Conservation (phyloP, 1,139 yeast genomes). For the Suhomyces wounanorum region DNA sequence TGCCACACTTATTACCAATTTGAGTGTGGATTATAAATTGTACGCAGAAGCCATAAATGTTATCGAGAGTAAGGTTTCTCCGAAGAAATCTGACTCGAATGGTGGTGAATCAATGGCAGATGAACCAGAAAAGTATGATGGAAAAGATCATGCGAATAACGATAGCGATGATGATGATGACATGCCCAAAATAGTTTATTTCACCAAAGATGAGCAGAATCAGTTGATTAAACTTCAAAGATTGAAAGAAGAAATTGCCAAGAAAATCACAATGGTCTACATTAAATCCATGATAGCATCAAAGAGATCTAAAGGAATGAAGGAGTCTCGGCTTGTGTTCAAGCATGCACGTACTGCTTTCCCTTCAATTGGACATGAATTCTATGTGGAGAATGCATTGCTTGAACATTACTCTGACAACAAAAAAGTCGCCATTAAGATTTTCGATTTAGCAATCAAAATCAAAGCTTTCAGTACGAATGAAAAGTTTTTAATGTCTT, state of each 20-base stretch:
- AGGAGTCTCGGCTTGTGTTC: slow-evolving; percentile 71
- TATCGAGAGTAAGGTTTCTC: slow-evolving; percentile 21
- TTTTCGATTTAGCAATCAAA: slow-evolving; percentile 69
- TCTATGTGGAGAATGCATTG: slow-evolving; percentile 80
- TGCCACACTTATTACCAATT: slow-evolving; percentile 47
- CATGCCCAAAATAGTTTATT: slow-evolving; percentile 14
- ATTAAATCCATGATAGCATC: slow-evolving; percentile 60
- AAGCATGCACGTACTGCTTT: slow-evolving; percentile 56
- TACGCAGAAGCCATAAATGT: slow-evolving; percentile 27
- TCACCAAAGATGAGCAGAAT: slow-evolving; percentile 32
- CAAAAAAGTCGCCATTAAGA: slow-evolving; percentile 69
- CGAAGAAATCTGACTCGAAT: slow-evolving; percentile 15
- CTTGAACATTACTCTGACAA: slow-evolving; percentile 74
- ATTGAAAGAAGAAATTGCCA: slow-evolving; percentile 26
- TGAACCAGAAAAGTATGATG: slow-evolving; percentile 4
- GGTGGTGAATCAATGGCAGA: slow-evolving; percentile 15
- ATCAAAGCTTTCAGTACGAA: slow-evolving; percentile 58
- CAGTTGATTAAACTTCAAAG: slow-evolving; percentile 26
- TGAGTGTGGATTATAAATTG: slow-evolving; percentile 36
- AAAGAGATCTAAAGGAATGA: slow-evolving; percentile 64
- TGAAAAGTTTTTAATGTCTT: slow-evolving; percentile 66
- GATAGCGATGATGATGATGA: slow-evolving; percentile 19
- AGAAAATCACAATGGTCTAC: slow-evolving; percentile 52
- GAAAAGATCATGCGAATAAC: slow-evolving; percentile 16
- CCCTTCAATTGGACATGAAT: slow-evolving; percentile 63